A percentile compares a stretch with the other conserved stretches of the same genome.
These are phyloP conservation scores for Sporothrix variecibatus DNA, from an alignment of 2,329 filamentous ascomycete genomes.

Conservation along the genomic window DNA sequence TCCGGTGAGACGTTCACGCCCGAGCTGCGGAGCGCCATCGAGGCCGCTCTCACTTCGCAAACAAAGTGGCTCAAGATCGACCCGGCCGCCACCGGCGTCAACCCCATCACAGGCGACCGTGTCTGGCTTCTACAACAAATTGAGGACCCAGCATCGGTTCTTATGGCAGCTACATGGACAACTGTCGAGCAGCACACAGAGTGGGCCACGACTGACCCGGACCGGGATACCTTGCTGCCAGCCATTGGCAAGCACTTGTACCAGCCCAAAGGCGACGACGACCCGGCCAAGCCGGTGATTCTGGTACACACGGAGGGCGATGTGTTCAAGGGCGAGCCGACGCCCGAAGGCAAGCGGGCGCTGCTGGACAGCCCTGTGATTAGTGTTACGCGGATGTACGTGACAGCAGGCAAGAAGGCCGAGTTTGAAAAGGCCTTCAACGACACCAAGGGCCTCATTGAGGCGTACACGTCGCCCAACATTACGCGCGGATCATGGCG, in stretches of 20 bases:
- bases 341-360: slow-evolving; percentile 23
- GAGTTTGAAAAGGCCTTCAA: slow-evolving; percentile 41
- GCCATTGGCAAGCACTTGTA: slow-evolving; percentile 10
- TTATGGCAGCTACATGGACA: slow-evolving; percentile 51
- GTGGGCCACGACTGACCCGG: slow-evolving; percentile 38
- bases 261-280: background rate
- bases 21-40: slow-evolving; percentile 40
- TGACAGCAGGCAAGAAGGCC: slow-evolving; percentile 37
- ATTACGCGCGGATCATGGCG: slow-evolving; percentile 46
- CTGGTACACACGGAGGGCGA: slow-evolving; percentile 47
- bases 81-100: background rate
- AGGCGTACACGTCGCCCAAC: slow-evolving; percentile 37
- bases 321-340: slow-evolving; percentile 29
- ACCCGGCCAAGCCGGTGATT: slow-evolving; percentile 36
- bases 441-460: slow-evolving; percentile 38
- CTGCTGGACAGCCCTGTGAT: slow-evolving; percentile 41
- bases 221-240: slow-evolving; percentile 1
- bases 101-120: slow-evolving; percentile 40
- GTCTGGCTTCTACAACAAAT: slow-evolving; percentile 40
- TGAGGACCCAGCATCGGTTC: slow-evolving; percentile 42
- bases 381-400: slow-evolving; percentile 41
- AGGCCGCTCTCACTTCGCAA: slow-evolving; percentile 41
- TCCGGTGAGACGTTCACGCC: slow-evolving; percentile 36
- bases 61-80: slow-evolving; percentile 40
- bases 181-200: slow-evolving; percentile 44